Base-by-base conservation (phyloP, 2,329 filamentous ascomycete species). In the Knufia fluminis region DNA sequence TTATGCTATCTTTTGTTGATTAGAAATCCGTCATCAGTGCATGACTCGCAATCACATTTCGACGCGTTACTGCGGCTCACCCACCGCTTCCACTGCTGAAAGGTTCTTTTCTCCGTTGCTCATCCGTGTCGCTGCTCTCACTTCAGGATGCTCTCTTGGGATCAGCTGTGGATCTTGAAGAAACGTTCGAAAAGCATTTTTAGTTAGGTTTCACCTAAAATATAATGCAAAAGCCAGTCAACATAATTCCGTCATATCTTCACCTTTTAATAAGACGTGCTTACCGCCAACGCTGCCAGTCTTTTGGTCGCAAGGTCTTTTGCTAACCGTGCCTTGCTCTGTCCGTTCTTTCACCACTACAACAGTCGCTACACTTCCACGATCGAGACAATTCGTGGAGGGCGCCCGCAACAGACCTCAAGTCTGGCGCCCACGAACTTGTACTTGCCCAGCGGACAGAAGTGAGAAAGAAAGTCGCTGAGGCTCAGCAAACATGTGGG, bases 1-100 rank as follows among this genome's bases (percentile, higher is more conserved):
- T 36, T 36, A 36, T 43, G 40, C 40, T 43, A 28, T 41, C 40
- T 26, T 23, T n/a, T 14, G 22, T 20, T 28, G 19, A 43, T 28
- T 26, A 16, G 19, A 43, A 24, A 28, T 10, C 14, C 28, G 19
- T 26, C 40, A 16, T 26, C 14, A 26, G 7, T 43, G 22, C 40
- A 43, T 43, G 40, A 43, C 40, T 43, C 40, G 40, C 20, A 14
- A 2, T 26, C 3, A 26, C 20, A 8, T 24, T 26, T n/a, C n/a
- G 20, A 43, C 22, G 12, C 38, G 16, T 40, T 40, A 6, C 33
- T 36, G 33, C 33, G 6, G 33, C n/a, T 43, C 9, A 19, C 40
- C 40, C 9, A 26, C 40, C 19, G 22, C 38, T 40, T 22, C 4
- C 16, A 12, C n/a, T n/a, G 19, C 9, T 22, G 8, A 43, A 23